phyloP scores from a whole-genome alignment of 352 stramenopile genomes.

The Globisporangium nodosum region DNA sequence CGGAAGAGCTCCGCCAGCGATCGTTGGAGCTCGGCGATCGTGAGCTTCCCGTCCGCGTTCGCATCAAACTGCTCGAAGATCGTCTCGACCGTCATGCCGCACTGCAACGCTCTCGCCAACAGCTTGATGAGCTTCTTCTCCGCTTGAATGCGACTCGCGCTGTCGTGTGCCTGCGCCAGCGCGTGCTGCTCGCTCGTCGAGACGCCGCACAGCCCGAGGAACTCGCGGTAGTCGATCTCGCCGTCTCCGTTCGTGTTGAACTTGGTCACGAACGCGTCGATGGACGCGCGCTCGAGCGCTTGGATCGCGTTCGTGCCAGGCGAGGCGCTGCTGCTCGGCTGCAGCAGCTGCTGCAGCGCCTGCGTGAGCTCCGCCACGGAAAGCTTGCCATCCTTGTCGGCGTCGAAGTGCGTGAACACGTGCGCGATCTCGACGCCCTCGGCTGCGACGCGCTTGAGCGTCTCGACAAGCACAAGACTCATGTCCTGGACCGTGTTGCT shows the following conservation, averaged over 20 bases:
- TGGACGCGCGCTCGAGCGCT: slow-evolving; percentile 33
- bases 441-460: slow-evolving; percentile 37
- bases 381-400: slow-evolving; percentile 49
- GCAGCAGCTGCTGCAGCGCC: slow-evolving; percentile 40
- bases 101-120: slow-evolving; percentile 36
- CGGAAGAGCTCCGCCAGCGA: slow-evolving; percentile 50
- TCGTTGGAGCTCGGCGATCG: slow-evolving; percentile 43
- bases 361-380: slow-evolving; percentile 49
- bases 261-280: slow-evolving; percentile 32
- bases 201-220: slow-evolving; percentile 50
- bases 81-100: slow-evolving; percentile 43
- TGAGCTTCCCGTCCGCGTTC: slow-evolving; percentile 55
- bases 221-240: slow-evolving; percentile 64
- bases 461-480: slow-evolving; percentile 28
- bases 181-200: slow-evolving; percentile 8
- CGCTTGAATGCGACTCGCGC: slow-evolving; percentile 14
- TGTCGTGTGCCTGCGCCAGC: slow-evolving; percentile 13
- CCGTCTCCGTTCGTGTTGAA: slow-evolving; percentile 61
- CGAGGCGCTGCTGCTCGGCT: slow-evolving; percentile 4
- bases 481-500: slow-evolving; percentile 41
- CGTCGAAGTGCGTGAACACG: slow-evolving; percentile 66
- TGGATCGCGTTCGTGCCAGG: slow-evolving; percentile 19
- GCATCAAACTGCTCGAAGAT: slow-evolving; percentile 78
- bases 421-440: slow-evolving; percentile 53
- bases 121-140: slow-evolving; percentile 67